Evolutionary conservation across 352 stramenopile genomes (phyloP).

Genomic region (Phytophthora ramorum): DNA sequence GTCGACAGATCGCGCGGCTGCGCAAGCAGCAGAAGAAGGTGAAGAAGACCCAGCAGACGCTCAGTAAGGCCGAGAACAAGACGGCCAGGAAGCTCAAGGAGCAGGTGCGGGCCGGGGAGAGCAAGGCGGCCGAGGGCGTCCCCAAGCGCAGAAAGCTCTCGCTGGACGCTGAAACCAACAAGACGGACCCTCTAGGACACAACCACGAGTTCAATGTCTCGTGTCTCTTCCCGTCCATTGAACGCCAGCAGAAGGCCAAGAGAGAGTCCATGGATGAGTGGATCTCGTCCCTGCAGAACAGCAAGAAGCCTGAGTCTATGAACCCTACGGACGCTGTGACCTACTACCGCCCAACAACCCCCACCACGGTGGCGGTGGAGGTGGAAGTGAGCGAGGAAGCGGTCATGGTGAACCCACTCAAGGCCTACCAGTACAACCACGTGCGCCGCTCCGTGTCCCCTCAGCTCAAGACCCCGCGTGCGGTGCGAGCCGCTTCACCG

Average conservation of each 20-base stretch:
- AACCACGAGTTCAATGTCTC: not conserved
- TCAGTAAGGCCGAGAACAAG: constrained; percentile 22
- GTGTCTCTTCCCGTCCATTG: constrained; percentile 43
- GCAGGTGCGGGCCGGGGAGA: constrained; percentile 30
- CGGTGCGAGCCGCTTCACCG: constrained; percentile 31
- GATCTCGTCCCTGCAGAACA: constrained; percentile 37
- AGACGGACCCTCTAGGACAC: constrained; percentile 18
- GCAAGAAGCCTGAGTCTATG: constrained; percentile 5
- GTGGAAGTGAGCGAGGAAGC: constrained; percentile 30
- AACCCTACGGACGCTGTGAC: constrained; percentile 21
- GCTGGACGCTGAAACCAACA: constrained; percentile 26
- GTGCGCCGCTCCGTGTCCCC: constrained; percentile 30
- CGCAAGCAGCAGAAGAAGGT: constrained; percentile 43
- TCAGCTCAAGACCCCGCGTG: constrained; percentile 25
- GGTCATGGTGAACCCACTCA: constrained; percentile 35
- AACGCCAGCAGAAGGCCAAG: constrained; percentile 36
- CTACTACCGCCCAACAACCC: constrained; percentile 32
- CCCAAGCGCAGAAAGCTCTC: constrained; percentile 59
- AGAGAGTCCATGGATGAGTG: constrained; percentile 36
- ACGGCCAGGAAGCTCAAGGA: constrained; percentile 52
- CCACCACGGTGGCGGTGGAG: constrained; percentile 26
- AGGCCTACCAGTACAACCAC: constrained; percentile 33
- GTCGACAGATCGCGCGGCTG: constrained; percentile 58
- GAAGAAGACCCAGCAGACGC: constrained; percentile 1
- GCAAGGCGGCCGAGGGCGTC: constrained; percentile 27